A percentile compares a stretch with the other conserved stretches of the same genome.
phyloP scores from a whole-genome alignment of 1,284 basidiomycete species.

The Fomitopsis betulina region DNA sequence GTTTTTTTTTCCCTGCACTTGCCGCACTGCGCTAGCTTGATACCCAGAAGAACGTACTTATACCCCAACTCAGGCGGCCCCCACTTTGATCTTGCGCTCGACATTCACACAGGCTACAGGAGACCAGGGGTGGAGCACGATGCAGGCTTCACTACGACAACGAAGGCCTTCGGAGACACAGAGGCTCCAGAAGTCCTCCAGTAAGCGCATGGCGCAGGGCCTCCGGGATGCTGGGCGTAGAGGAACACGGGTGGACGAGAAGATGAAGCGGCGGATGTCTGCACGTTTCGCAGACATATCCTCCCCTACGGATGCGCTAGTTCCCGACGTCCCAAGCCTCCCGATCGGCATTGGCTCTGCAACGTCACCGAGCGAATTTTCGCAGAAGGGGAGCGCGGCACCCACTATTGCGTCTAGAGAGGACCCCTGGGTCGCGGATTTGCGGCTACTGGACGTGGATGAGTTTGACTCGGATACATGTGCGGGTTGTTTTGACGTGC shows the following conservation, averaged over 20 bases:
- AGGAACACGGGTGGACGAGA: constrained; percentile 78
- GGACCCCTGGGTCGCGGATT: constrained; percentile 46
- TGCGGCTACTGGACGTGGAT: constrained; percentile 67
- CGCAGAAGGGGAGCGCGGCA: constrained; percentile 18
- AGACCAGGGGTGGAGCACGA: constrained; percentile 16
- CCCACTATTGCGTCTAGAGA: constrained; percentile 41
- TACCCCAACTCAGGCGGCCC: neutral
- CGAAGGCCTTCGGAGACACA: constrained; percentile 47
- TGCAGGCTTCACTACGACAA: constrained; percentile 61
- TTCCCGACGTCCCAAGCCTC: constrained; percentile 54
- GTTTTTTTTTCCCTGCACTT: no score
- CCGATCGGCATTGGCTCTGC: constrained; percentile 28
- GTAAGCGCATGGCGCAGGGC: constrained; percentile 12
- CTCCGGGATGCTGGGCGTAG: constrained; percentile 38
- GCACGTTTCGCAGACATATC: constrained; percentile 86
- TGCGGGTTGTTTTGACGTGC: constrained; percentile 36
- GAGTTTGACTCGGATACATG: constrained; percentile 81
- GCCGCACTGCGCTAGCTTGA: no score
- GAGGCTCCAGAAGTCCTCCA: constrained; percentile 20
- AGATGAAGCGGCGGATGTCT: constrained; percentile 91
- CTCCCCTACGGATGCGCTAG: constrained; percentile 47
- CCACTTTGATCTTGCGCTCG: no score
- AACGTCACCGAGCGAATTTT: constrained; percentile 19
- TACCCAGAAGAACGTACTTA: neutral
- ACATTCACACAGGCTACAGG: neutral